These are phyloP conservation scores for Fusarium decemcellulare DNA, from an alignment of 2,329 filamentous ascomycete species.

Conservation along the genomic window DNA sequence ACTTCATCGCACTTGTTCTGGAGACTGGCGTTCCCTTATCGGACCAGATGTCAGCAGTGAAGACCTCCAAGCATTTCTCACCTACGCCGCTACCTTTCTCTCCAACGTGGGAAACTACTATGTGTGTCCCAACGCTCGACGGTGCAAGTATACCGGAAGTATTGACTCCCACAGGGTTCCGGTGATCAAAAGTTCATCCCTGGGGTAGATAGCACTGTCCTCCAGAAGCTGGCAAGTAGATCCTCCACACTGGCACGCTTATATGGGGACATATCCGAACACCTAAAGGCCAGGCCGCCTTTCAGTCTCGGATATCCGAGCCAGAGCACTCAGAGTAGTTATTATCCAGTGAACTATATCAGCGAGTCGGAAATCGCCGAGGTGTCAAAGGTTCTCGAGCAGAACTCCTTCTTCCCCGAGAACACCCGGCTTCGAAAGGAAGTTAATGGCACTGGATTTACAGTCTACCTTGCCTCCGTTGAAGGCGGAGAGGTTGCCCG, in stretches of 20 bases:
- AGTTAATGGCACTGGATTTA: constrained; percentile 55
- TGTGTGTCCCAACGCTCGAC: constrained; percentile 39
- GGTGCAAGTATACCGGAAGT: background rate
- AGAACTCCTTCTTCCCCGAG: constrained; percentile 66
- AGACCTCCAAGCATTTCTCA: constrained; percentile 64
- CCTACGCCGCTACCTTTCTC: constrained; percentile 70
- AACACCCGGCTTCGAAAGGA: constrained; percentile 65
- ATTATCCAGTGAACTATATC: constrained; percentile 66
- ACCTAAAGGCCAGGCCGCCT: constrained; percentile 63
- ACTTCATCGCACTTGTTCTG: constrained; percentile 63
- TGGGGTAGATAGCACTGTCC: constrained; percentile 52
- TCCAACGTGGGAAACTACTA: constrained; percentile 74
- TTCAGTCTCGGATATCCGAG: constrained; percentile 71
- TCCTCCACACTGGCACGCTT: constrained; percentile 30
- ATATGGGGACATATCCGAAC: constrained; percentile 57
- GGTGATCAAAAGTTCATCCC: constrained; percentile 74
- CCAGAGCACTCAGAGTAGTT: constrained; percentile 65
- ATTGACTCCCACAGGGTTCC: constrained; percentile 55
- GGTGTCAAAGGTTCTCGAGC: constrained; percentile 65
- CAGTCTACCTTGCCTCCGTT: constrained; percentile 59
- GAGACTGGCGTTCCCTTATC: constrained; percentile 65
- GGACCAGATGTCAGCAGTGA: constrained; percentile 57
- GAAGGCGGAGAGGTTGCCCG: constrained; percentile 20
- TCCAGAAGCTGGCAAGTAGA: constrained; percentile 59
- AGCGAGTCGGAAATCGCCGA: constrained; percentile 66